Base-by-base conservation (phyloP, 805 yeast species). In the Hanseniaspora pseudoguilliermondii region DNA sequence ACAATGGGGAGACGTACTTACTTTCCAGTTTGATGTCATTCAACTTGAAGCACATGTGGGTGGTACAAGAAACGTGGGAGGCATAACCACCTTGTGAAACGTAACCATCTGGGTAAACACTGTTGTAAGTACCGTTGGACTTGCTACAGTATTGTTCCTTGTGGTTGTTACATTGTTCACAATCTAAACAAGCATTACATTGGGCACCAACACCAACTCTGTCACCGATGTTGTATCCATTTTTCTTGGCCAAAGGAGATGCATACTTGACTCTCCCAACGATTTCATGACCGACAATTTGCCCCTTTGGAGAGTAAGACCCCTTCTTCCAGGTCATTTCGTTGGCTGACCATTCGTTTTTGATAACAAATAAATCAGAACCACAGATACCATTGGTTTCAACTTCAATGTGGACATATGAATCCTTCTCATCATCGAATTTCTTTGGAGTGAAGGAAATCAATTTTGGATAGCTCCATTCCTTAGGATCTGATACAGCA, bases 341-440 rank as follows among this genome's bases (percentile, higher is more conserved):
- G 46, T 40, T 50, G 67, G 64, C 61, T 61, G 64, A 75, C 84
- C 84, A 80, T 54, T 70, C 72, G 59, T 78, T 82, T 39, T 57
- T 57, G 42, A 59, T 54, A 35, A 55, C 65, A 74, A 78, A 71
- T 69, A 78, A 64, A 62, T 81, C 86, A 43, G 79, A 73, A 20
- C 84, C 86, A 69, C 86, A 81, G 13, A 81, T 69, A 61, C 83
- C 83, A 65, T 82, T 78, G 58, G 78, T 75, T 62, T 76, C 79
- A 55, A 76, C 73, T 64, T 78, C 79, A 50, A 79, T 72, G 59
- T 77, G 81, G 44, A 79, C 73, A 34, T 32, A 50, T 7, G 54
- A 41, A 32, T 50, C 54, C 60, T 79, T 82, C 36, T 48, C 56
- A 25, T 62, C 66, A 35, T 65, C 74, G 47, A 76, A 69, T 20